These are phyloP conservation scores for Kwoniella shivajii DNA, from an alignment of 1,284 basidiomycete genomes.

Conservation along the genomic window DNA sequence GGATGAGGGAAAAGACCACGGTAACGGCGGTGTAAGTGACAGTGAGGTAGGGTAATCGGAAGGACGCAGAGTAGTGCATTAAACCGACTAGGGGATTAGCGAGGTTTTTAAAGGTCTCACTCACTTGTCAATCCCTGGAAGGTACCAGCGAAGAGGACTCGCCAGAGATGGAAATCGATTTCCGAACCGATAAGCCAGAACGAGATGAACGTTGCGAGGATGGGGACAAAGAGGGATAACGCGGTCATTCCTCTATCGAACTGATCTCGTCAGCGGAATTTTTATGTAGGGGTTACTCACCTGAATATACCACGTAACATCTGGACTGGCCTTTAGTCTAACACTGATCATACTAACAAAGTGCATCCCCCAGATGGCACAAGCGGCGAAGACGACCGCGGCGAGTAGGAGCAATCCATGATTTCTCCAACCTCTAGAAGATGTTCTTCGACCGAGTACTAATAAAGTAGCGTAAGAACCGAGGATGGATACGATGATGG, in stretches of 20 bases:
- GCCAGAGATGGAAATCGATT: conserved; percentile 51
- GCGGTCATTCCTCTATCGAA: conserved; percentile 58
- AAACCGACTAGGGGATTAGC: conserved; percentile 52
- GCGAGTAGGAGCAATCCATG: conserved; percentile 57
- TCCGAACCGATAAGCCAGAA: conserved; percentile 57
- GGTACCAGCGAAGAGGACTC: conserved; percentile 62
- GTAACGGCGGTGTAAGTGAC: conserved; percentile 49
- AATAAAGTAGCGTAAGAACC: conserved; percentile 58
- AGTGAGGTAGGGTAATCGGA: conserved; percentile 50
- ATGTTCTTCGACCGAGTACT: conserved; percentile 56
- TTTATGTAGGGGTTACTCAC: conserved; percentile 25
- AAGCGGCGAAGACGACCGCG: conserved; percentile 83
- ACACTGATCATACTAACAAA: conserved; percentile 58
- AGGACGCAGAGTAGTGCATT: conserved; percentile 58
- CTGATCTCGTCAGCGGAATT: conserved; percentile 27
- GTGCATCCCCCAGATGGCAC: conserved; percentile 65
- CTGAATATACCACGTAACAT: conserved; percentile 53
- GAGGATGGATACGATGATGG: conserved; percentile 57
- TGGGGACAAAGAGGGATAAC: conserved; percentile 57
- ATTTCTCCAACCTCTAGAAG: conserved; percentile 54
- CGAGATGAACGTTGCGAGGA: conserved; percentile 55
- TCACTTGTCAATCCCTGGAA: conserved; percentile 79
- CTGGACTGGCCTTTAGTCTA: conserved; percentile 48
- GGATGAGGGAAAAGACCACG: conserved; percentile 55
- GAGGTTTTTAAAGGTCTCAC: conserved; percentile 39